phyloP scores from a whole-genome alignment of 2,329 filamentous ascomycete genomes.

The Colletotrichum sp. region DNA sequence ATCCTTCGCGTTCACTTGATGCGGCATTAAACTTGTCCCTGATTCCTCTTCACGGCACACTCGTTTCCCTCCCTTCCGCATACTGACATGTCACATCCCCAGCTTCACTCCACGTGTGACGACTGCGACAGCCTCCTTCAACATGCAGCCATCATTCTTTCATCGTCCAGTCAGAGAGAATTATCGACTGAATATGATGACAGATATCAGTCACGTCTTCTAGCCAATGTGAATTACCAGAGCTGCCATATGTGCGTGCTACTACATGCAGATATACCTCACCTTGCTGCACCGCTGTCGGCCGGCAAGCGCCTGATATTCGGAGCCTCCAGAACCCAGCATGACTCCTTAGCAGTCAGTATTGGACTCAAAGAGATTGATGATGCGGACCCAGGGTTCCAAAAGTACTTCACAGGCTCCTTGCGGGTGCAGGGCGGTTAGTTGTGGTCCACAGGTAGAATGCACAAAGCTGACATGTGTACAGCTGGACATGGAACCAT shows the following conservation, averaged over 20 bases:
- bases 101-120: background rate
- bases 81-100: background rate
- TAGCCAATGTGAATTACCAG: background rate
- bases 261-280: background rate
- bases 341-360: background rate
- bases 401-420: background rate
- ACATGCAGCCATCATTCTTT: background rate
- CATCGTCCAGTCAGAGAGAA: background rate
- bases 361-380: background rate
- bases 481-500: background rate
- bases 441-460: background rate
- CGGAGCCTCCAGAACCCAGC: background rate
- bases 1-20: background rate
- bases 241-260: background rate
- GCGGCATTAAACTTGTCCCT: background rate
- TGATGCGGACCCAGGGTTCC: background rate
- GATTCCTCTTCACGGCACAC: background rate
- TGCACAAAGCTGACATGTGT: background rate
- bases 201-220: background rate
- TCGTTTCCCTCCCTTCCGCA: background rate
- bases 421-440: background rate
- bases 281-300: background rate
- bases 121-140: background rate
- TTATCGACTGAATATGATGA: background rate
- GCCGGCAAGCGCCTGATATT: background rate